Percentiles rank a stretch among this genome's conserved stretches.
phyloP scores from a whole-genome alignment of 495 filamentous ascomycete genomes.

The Rusavskia elegans region DNA sequence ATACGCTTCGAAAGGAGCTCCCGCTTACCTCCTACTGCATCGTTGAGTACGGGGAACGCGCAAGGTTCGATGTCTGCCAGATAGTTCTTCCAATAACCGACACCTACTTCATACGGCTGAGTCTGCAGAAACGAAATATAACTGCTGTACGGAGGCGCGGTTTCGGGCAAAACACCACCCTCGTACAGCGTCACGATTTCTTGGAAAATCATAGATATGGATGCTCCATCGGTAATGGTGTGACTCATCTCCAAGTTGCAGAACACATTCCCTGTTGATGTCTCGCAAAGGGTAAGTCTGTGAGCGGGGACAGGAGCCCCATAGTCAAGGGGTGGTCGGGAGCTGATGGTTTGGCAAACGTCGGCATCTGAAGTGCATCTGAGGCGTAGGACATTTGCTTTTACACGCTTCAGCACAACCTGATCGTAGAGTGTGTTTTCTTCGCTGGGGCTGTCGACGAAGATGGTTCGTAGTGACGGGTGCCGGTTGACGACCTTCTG shows the following conservation, averaged over 20 bases:
- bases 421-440: conserved; percentile 29
- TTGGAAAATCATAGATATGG: conserved; percentile 28
- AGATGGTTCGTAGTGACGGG: conserved; percentile 34
- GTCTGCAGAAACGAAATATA: conserved; percentile 33
- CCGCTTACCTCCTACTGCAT: conserved; percentile 15
- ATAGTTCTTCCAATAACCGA: conserved; percentile 37
- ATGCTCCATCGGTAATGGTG: conserved; percentile 33
- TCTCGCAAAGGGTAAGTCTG: conserved; percentile 32
- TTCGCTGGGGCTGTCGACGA: conserved; percentile 30
- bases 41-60: conserved; percentile 31
- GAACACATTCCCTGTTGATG: conserved; percentile 22
- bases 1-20: conserved; percentile 21
- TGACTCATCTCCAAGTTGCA: conserved; percentile 42
- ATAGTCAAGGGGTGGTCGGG: conserved; percentile 20
- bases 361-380: conserved; percentile 21
- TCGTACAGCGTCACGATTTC: conserved; percentile 34
- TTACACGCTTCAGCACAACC: conserved; percentile 29
- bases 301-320: conserved; percentile 25
- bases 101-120: conserved; percentile 22
- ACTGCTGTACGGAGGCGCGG: conserved; percentile 34
- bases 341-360: conserved; percentile 20
- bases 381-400: conserved; percentile 17
- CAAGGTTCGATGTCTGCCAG: conserved; percentile 33
- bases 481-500: conserved; percentile 31
- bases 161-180: conserved; percentile 17